Percentiles rank a stretch among this genome's conserved stretches.
Evolutionary conservation across 306 rosid species (phyloP).

Genomic region (Medicago arabica): DNA sequence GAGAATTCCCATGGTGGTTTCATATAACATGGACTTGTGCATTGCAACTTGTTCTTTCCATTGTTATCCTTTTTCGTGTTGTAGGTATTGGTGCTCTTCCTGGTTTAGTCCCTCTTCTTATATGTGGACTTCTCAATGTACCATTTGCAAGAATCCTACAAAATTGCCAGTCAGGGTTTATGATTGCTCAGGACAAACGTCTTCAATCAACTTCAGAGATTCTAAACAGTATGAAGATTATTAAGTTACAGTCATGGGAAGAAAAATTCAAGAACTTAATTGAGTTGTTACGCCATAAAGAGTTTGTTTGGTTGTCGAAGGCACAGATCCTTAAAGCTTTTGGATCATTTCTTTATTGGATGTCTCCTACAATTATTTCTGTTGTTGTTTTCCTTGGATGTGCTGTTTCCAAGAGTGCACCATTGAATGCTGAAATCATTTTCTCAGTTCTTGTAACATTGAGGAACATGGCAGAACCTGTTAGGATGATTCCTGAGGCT

Average conservation of each 20-base stretch:
- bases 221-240: conserved; percentile 79
- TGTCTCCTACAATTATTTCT: conserved; percentile 73
- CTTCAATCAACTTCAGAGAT: conserved; percentile 80
- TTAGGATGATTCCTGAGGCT: conserved; percentile 74
- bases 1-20: conserved; percentile 88
- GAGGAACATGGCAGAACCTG: conserved; percentile 74
- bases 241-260: conserved; percentile 86
- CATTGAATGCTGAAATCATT: conserved; percentile 76
- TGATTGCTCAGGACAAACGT: conserved; percentile 77
- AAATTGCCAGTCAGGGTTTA: conserved; percentile 62
- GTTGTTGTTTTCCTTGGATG: conserved; percentile 66
- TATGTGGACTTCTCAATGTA: conserved; percentile 64
- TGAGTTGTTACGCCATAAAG: conserved; percentile 55
- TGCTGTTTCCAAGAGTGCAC: conserved; percentile 55
- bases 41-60: conserved; percentile 54
- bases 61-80: conserved; percentile 57
- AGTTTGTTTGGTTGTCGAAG: conserved; percentile 71
- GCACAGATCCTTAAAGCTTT: conserved; percentile 50
- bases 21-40: conserved; percentile 58
- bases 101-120: conserved; percentile 62
- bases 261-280: conserved; percentile 62
- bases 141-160: conserved; percentile 69
- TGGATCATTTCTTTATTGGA: conserved; percentile 64
- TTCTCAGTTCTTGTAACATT: conserved; percentile 73
- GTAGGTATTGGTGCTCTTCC: conserved; percentile 75